These are phyloP conservation scores for Sporothrix protearum DNA, from an alignment of 2,329 filamentous ascomycete genomes.

Conservation along the genomic window DNA sequence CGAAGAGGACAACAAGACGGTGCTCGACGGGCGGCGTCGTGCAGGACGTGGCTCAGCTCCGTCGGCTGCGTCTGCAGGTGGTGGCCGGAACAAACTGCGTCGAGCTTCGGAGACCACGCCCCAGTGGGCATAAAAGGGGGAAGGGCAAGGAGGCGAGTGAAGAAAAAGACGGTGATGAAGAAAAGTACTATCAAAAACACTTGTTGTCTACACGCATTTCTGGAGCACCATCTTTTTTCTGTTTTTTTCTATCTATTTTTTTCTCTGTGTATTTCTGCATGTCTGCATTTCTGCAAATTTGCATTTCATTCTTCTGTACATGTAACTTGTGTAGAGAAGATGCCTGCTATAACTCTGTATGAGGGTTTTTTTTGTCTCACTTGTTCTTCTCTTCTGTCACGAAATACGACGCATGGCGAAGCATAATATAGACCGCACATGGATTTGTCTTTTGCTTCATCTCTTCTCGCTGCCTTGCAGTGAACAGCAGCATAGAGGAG, in stretches of 20 bases:
- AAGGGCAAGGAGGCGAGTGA: too few species aligned
- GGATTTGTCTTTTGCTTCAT: not conserved
- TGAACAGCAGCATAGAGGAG: not conserved
- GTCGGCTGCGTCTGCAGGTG: not conserved
- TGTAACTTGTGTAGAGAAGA: not conserved
- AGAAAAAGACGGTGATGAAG: too few species aligned
- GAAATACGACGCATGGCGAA: not conserved
- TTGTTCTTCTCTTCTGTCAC: not conserved
- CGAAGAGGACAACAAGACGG: slow-evolving; percentile 11
- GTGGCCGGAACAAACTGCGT: slow-evolving; percentile 27
- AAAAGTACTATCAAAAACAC: not conserved
- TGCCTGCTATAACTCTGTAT: not conserved
- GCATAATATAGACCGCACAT: not conserved
- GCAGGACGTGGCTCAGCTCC: not conserved
- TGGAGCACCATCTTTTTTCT: not conserved
- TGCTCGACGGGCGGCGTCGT: not conserved
- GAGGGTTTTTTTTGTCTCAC: not conserved
- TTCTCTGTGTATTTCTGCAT: not conserved
- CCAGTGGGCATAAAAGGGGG: not conserved
- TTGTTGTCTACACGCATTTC: not conserved
- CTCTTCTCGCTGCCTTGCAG: not conserved
- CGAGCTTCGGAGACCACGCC: not conserved
- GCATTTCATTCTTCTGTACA: slow-evolving; percentile 9
- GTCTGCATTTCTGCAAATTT: too few species aligned
- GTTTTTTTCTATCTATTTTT: too few species aligned